Base-by-base conservation (phyloP, 192 early-diverging fungal species). In the Gonapodya prolifera region DNA sequence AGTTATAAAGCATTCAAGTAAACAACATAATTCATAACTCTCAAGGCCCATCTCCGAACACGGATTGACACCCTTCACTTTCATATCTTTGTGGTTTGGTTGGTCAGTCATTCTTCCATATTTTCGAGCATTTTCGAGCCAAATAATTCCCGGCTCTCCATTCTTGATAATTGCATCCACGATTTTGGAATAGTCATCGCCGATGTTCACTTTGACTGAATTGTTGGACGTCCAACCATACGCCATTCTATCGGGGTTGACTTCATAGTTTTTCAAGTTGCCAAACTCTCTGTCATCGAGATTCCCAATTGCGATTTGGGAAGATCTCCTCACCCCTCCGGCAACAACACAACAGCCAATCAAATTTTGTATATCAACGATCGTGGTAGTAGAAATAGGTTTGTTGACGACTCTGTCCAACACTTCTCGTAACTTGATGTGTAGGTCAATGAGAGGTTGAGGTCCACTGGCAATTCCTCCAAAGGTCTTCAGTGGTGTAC, bases 151-250 rank as follows among this genome's bases (percentile, higher is more conserved):
- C 0, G 85, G 85, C 75, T 86, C 85, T 70, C 85, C 85, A 61
- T 86, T 86, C 0, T 2, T 69, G 23, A n/a, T 73, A 13, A 86
- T 77, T 0, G 82, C 79, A 31, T 78, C 69, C 16, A 78, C 76
- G 1, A 83, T 34, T 17, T 78, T 79, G 1, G 33, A 29, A 75
- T 86, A 86, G 76, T 84, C 79, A 79, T 85, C 82, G 28, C 85
- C 85, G 1, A 84, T 31, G 0, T 34, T 71, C 33, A 79, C 75
- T 69, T 84, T 82, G 34, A 86, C 81, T 33, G 85, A 86, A 75
- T 86, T 86, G 80, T 86, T 86, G 45, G 81, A 82, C 0, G 84
- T 85, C 85, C 85, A 86, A 1, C 85, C 85, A 29, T 75, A 85
- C 18, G 79, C 81, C 31, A 80, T 76, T 1, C 85, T 76, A 32